Base-by-base conservation (phyloP, 345 rosid species). In the Xanthoceras sorbifolium region DNA sequence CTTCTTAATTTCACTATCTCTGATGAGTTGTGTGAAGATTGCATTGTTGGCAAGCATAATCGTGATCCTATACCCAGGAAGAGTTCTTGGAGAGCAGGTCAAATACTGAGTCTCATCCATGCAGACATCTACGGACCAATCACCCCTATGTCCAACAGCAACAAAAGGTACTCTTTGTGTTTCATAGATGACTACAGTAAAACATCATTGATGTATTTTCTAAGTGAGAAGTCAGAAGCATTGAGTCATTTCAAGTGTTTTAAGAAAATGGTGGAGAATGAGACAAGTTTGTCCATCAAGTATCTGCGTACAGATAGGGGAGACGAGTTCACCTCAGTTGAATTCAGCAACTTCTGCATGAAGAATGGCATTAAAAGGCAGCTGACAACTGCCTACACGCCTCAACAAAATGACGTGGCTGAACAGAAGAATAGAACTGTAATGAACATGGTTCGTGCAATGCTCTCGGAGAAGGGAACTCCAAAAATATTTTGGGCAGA, bases 401-500 rank as follows among this genome's bases (percentile, higher is more conserved):
- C 48, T 3, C 65, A 71, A 52, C 36, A 70, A 12, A 70, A 70
- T 9, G 28, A 23, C 2, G 63, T 70, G 10, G 74, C 44, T 1
- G 36, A 75, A 32, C 15, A 71, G 12, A 75, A 32, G 29, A 75
- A 75, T 29, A 17, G n/a, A n/a, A n/a, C n/a, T n/a, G n/a, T n/a
- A n/a, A n/a, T n/a, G n/a, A n/a, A n/a, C n/a, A n/a, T n/a, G 44
- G 64, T n/a, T n/a, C n/a, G n/a, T n/a, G 40, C 38, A 1, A 7
- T 78, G 14, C 40, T 78, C 1, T 31, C 60, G 0, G 46, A 71
- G 32, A 64, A 71, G 11, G 25, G 11, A 0, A 34, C 71, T 28
- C 31, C 76, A 6, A 72, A 54, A 32, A 9, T 0, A 0, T 57
- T 65, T n/a, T 78, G 73, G 77, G 38, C 59, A 5, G 81, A 72